These are phyloP conservation scores for Dianthus caryophyllus DNA, from an alignment of 148 eudicot species.

Conservation along the genomic window DNA sequence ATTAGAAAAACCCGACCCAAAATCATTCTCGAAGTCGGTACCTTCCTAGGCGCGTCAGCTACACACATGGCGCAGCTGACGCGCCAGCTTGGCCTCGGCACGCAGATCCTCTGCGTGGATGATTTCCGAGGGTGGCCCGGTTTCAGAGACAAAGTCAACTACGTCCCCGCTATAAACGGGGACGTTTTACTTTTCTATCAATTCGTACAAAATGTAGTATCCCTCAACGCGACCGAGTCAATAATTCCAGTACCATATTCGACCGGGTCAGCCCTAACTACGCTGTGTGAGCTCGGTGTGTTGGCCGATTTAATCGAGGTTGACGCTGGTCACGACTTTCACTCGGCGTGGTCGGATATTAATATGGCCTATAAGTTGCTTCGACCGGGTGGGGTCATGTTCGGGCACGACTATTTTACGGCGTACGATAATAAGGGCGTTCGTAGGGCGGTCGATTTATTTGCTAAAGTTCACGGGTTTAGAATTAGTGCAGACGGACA, in stretches of 20 bases:
- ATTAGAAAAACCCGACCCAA: slow-evolving; percentile 41
- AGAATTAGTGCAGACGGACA: slow-evolving; percentile 45
- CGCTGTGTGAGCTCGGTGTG: slow-evolving; percentile 63
- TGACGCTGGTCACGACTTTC: slow-evolving; percentile 74
- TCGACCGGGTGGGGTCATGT: slow-evolving; percentile 63
- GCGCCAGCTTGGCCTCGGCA: slow-evolving; percentile 36
- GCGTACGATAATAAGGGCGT: slow-evolving; percentile 53
- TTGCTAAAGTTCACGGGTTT: slow-evolving; percentile 49
- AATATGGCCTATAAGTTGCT: slow-evolving; percentile 58
- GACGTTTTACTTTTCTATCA: slow-evolving; percentile 51
- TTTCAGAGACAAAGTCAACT: slow-evolving; percentile 14
- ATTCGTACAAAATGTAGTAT: slow-evolving; percentile 61
- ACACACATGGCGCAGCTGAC: slow-evolving; percentile 58
- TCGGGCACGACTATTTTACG: slow-evolving; percentile 64
- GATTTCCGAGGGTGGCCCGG: slow-evolving; percentile 86
- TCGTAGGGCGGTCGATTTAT: slow-evolving; percentile 61
- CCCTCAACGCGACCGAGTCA: slow-evolving; percentile 29
- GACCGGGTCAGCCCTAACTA: slow-evolving; percentile 40
- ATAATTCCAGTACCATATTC: slow-evolving; percentile 50
- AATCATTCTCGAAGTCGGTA: slow-evolving; percentile 60
- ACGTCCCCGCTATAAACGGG: slow-evolving; percentile 45
- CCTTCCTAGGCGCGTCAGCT: slow-evolving; percentile 78
- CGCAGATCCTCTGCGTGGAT: slow-evolving; percentile 68
- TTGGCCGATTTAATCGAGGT: slow-evolving; percentile 58
- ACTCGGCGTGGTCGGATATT: slow-evolving; percentile 72